These are phyloP conservation scores for Aspergillus amoenus DNA, from an alignment of 2,329 filamentous ascomycete genomes.

Conservation along the genomic window DNA sequence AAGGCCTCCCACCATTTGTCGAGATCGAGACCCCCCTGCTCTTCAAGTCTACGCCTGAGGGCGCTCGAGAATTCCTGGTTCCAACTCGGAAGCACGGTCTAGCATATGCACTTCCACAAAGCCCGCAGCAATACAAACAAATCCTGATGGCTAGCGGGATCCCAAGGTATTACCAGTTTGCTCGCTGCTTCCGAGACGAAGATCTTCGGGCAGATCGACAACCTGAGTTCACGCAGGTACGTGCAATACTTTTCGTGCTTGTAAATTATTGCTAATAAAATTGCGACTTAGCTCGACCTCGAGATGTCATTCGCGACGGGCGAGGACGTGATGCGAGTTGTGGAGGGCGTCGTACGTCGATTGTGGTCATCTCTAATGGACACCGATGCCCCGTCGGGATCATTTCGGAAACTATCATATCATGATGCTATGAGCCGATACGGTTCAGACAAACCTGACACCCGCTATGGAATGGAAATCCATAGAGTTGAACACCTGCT, in stretches of 20 bases:
- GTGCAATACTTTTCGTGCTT: constrained; percentile 3
- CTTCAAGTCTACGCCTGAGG: constrained; percentile 97
- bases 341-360: constrained; percentile 53
- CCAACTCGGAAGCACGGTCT: constrained; percentile 74
- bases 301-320: constrained; percentile 86
- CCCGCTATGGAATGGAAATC: constrained; percentile 72
- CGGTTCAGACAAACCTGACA: constrained; percentile 89
- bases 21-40: constrained; percentile 91
- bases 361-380: constrained; percentile 56
- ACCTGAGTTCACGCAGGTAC: constrained; percentile 90
- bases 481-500: constrained; percentile 63
- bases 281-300: constrained; percentile 69
- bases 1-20: constrained; percentile 57
- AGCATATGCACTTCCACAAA: constrained; percentile 91
- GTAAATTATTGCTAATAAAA: not conserved
- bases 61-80: constrained; percentile 90
- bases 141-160: constrained; percentile 92
- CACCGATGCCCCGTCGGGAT: constrained; percentile 41
- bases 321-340: constrained; percentile 64
- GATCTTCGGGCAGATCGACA: constrained; percentile 89
- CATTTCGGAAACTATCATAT: constrained; percentile 67
- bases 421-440: constrained; percentile 74
- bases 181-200: constrained; percentile 92
- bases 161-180: constrained; percentile 83
- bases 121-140: constrained; percentile 98